Evolutionary conservation across 1,139 yeast genomes (phyloP).

Genomic region (Trichomonascaceae sp.): DNA sequence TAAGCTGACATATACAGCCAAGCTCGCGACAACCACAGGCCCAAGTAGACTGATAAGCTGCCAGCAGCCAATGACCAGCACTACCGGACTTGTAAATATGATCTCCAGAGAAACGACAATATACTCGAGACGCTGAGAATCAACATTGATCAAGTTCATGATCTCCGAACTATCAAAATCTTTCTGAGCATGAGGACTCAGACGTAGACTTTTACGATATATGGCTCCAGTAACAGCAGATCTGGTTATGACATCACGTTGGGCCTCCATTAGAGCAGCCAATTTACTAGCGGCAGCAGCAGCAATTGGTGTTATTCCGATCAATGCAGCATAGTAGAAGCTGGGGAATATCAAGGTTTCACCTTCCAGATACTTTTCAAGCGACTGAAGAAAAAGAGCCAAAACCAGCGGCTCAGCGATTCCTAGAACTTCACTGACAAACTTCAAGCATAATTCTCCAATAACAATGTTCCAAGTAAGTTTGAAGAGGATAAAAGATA

Average conservation of each 20-base stretch:
- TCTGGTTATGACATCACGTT: background rate
- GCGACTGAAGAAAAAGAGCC: background rate
- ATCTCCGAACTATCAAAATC: conserved; percentile 11
- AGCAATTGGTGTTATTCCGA: background rate
- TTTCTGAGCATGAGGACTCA: conserved; percentile 12
- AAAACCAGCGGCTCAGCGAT: background rate
- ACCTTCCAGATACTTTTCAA: background rate
- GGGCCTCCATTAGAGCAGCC: background rate
- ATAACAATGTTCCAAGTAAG: background rate
- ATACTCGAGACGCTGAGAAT: conserved; percentile 38
- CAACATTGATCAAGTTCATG: conserved; percentile 11
- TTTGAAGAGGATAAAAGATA: background rate
- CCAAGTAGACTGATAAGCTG: background rate
- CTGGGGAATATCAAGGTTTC: background rate
- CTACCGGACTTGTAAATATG: background rate
- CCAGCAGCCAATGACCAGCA: background rate
- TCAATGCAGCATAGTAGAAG: background rate
- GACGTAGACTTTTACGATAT: conserved; percentile 10
- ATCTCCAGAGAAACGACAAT: background rate
- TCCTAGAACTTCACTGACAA: background rate
- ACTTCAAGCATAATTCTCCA: background rate
- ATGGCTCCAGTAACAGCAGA: conserved; percentile 4
- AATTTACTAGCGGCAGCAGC: background rate
- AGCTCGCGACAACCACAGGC: background rate
- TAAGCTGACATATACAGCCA: background rate